Evolutionary conservation across 768 basidiomycete species (phyloP), one percentile per base, ranked within the genome.

Genomic region (Lyophyllum atratum): DNA sequence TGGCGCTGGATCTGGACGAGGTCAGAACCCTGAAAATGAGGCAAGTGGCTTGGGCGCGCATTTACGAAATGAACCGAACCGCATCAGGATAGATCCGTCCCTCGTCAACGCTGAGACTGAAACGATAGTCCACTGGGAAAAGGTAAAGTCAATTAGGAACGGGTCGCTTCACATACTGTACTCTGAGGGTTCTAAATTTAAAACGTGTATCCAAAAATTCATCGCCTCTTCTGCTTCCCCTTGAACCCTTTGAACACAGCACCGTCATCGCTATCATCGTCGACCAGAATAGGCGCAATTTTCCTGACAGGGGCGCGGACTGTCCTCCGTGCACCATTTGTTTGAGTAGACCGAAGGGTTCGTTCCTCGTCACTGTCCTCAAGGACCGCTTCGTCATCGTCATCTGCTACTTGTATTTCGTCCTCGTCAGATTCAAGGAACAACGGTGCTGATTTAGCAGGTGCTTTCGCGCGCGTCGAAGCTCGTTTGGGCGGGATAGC

Each of bases 241-340:
- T 67, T 70, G 61, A 87, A 87, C 6, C 87, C 87, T 60, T 81
- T 82, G 73, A 90, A 90, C n/a, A 84, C 82, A 26, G 79, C 81
- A 6, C 79, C 88, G 55, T 90, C 85, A 63, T 90, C 89, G 10
- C 86, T 88, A 67, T 88, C 87, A 63, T 89, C 87, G 54, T 85
- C 84, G 3, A 78, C 72, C 33, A 85, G 69, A 11, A 79, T 69
- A 29, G 76, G 72, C 1, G 68, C 65, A 15, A 68, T 59, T 46
- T 68, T 75, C 68, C 70, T 75, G 11, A 66, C 59, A 11, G 65
- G 54, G 45, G 68, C 55, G 34, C 70, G 61, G 51, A 64, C 60
- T n/a, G 70, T 68, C 39, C 60, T 56, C 33, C 62, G 62, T 14
- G 66, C 60, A 10, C 52, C 55, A 31, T 48, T 62, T 15, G 68